Evolutionary conservation across 352 stramenopile species (phyloP).

Genomic region (Globisporangium barbulae): DNA sequence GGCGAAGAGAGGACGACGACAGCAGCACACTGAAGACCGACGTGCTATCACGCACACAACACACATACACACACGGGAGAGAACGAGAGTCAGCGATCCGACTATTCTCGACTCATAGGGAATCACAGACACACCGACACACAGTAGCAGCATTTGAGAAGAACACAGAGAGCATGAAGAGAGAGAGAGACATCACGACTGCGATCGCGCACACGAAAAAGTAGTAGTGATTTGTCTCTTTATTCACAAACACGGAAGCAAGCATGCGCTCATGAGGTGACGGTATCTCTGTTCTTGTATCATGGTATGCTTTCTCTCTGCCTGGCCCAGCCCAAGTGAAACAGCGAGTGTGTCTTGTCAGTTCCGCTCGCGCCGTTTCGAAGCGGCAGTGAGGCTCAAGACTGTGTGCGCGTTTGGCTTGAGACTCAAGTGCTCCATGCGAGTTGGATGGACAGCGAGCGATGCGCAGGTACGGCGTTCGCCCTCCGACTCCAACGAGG

Average conservation of each 20-base stretch:
- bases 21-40: conserved; percentile 10
- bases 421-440: neutral
- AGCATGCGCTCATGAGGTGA: neutral
- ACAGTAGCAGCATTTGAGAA: conserved; percentile 4
- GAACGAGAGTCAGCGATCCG: neutral
- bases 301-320: no score
- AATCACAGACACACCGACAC: conserved; percentile 11
- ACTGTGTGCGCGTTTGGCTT: neutral
- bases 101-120: conserved; percentile 12
- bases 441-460: neutral
- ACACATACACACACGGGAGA: conserved; percentile 25
- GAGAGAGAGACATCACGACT: neutral
- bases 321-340: no score
- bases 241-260: neutral
- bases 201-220: neutral
- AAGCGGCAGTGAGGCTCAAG: neutral
- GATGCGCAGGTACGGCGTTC: neutral
- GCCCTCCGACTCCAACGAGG: neutral
- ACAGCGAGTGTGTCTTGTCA: neutral
- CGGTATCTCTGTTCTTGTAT: no score
- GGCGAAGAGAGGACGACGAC: conserved; percentile 17
- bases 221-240: neutral
- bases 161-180: neutral
- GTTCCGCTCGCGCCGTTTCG: neutral
- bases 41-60: conserved; percentile 16